Conservation (phyloP, 2,329 filamentous ascomycete genomes). For the Fusarium bactridioides region DNA sequence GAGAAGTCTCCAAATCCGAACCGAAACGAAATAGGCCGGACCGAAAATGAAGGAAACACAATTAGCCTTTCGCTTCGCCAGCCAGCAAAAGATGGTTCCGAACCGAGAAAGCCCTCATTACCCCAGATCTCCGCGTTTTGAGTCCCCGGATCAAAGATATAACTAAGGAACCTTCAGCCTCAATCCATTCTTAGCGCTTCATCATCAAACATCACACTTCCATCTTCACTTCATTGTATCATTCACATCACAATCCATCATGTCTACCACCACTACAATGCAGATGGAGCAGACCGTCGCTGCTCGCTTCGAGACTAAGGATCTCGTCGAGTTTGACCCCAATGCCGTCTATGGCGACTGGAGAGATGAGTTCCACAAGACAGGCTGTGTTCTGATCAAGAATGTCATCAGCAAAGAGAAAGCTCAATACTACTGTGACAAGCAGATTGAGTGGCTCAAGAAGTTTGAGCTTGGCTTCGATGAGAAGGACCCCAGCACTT, state of each 20-base stretch:
- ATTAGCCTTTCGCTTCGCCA: not conserved
- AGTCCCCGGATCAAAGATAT: constrained; percentile 11
- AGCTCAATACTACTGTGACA: constrained; percentile 36
- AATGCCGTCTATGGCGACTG: constrained; percentile 31
- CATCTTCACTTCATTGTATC: not conserved
- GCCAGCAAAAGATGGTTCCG: not conserved
- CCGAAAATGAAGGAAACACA: not conserved
- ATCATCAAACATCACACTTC: constrained; percentile 9
- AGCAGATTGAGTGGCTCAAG: constrained; percentile 38
- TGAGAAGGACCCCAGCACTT: constrained; percentile 32
- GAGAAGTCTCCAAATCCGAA: not conserved
- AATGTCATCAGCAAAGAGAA: constrained; percentile 34
- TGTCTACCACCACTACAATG: constrained; percentile 22
- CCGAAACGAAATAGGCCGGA: constrained; percentile 13
- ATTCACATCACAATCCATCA: not conserved
- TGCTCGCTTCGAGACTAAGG: constrained; percentile 34
- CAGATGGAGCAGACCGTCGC: constrained; percentile 31
- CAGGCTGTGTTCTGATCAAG: constrained; percentile 37
- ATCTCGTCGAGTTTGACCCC: constrained; percentile 33
- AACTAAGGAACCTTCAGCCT: constrained; percentile 29
- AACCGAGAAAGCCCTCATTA: not conserved
- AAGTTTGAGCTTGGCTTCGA: constrained; percentile 37
- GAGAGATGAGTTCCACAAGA: constrained; percentile 37
- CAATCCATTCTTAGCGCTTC: constrained; percentile 17
- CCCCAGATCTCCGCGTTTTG: not conserved